phyloP scores from a whole-genome alignment of 169 alveolate species.

The Eimeria brunetti region DNA sequence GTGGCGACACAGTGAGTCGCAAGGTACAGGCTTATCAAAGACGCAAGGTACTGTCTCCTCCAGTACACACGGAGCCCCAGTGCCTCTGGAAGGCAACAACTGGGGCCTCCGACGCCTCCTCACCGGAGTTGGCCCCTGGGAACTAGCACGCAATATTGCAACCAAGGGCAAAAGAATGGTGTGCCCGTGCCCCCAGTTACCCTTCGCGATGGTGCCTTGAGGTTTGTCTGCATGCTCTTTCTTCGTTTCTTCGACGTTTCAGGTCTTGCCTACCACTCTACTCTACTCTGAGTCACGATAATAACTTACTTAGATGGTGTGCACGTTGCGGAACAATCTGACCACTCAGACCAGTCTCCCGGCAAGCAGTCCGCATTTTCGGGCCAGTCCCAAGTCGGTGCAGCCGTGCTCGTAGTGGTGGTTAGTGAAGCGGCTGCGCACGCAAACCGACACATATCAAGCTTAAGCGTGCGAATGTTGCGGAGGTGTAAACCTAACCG shows the following conservation, averaged over 20 bases:
- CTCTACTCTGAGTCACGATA: not conserved
- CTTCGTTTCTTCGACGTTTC: not conserved
- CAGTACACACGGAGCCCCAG: conserved; percentile 45
- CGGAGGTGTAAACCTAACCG: not conserved
- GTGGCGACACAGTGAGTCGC: conserved; percentile 58
- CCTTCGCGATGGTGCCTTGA: not conserved
- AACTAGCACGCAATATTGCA: conserved; percentile 23
- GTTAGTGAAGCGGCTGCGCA: conserved; percentile 70
- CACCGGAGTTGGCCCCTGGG: conserved; percentile 21
- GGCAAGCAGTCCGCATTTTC: conserved; percentile 61
- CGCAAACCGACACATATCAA: not conserved
- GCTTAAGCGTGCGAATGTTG: not conserved
- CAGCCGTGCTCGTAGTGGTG: conserved; percentile 51
- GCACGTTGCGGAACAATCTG: conserved; percentile 68
- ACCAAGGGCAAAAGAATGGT: not conserved
- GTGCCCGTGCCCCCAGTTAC: not conserved
- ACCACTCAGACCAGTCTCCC: conserved; percentile 69
- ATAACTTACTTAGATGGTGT: conserved; percentile 41
- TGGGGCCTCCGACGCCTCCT: conserved; percentile 67
- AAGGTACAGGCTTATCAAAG: conserved; percentile 35
- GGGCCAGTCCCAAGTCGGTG: conserved; percentile 72
- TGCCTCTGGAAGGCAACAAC: conserved; percentile 68
- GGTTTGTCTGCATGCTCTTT: not conserved
- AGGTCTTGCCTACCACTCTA: not conserved
- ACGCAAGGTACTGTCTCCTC: conserved; percentile 59